phyloP scores from a whole-genome alignment of 768 basidiomycete genomes.

The Hygrophorus russula region DNA sequence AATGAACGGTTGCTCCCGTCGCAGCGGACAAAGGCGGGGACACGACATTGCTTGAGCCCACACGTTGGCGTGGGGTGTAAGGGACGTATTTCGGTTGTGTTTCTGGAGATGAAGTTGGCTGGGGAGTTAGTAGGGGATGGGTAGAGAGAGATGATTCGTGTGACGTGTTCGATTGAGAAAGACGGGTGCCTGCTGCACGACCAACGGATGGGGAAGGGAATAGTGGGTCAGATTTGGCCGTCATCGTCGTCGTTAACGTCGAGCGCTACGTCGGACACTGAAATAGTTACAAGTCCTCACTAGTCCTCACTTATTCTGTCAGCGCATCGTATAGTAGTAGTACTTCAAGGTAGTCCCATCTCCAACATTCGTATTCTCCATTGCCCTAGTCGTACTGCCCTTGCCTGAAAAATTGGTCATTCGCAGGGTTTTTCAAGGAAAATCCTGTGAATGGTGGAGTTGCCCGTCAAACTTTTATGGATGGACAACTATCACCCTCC shows the following conservation, averaged over 20 bases:
- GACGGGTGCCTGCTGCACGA: slow-evolving; percentile 29
- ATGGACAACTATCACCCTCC: too few species aligned
- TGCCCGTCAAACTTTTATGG: too few species aligned
- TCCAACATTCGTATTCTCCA: too few species aligned
- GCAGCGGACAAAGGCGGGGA: slow-evolving; percentile 33
- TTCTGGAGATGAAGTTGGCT: slow-evolving; percentile 17
- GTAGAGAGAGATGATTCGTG: slow-evolving; percentile 45
- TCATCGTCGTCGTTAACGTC: background rate
- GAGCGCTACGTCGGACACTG: too few species aligned
- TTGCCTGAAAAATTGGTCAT: too few species aligned
- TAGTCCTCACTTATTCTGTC: too few species aligned
- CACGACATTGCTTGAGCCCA: slow-evolving; percentile 6
- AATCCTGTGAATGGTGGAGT: too few species aligned
- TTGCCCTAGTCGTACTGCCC: too few species aligned
- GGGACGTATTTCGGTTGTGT: slow-evolving; percentile 52
- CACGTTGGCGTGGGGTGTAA: slow-evolving; percentile 65
- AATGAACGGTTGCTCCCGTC: slow-evolving; percentile 34
- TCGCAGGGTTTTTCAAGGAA: too few species aligned
- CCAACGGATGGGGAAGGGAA: slow-evolving; percentile 44
- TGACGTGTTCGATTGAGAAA: slow-evolving; percentile 28
- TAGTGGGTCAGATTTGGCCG: slow-evolving; percentile 18
- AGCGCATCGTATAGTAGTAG: too few species aligned
- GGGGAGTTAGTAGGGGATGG: slow-evolving; percentile 55
- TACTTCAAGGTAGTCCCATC: too few species aligned
- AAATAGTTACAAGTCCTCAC: too few species aligned